Percentiles rank a stretch among this genome's conserved stretches.
These are phyloP conservation scores for Elongisporangium undulatum DNA, from an alignment of 352 stramenopile species.

Conservation along the genomic window DNA sequence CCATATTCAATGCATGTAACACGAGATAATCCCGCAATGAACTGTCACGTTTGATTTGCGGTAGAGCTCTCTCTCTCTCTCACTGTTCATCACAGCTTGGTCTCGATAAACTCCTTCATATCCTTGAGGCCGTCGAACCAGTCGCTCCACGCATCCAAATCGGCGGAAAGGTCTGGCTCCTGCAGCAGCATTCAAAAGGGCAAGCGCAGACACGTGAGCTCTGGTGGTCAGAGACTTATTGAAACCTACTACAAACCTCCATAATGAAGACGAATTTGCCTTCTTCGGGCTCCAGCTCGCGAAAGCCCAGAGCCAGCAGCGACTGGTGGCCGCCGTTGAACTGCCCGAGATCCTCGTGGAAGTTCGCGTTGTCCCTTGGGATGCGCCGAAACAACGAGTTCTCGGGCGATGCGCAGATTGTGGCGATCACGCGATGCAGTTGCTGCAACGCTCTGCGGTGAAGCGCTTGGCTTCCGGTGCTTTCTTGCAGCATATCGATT, in stretches of 20 bases:
- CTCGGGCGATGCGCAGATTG: slow-evolving; percentile 69
- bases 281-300: slow-evolving; percentile 45
- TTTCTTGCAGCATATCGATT: slow-evolving; percentile 36
- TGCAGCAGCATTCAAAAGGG: slow-evolving; percentile 13
- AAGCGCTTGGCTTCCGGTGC: slow-evolving; percentile 24
- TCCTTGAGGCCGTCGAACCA: slow-evolving; percentile 79
- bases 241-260: slow-evolving; percentile 27
- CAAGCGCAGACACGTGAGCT: background rate
- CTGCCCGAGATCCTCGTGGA: slow-evolving; percentile 62
- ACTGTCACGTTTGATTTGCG: background rate
- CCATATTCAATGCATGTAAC: slow-evolving; percentile 58
- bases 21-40: background rate
- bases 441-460: slow-evolving; percentile 41
- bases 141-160: slow-evolving; percentile 74
- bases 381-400: slow-evolving; percentile 70
- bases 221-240: background rate
- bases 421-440: slow-evolving; percentile 44
- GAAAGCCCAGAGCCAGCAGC: slow-evolving; percentile 70
- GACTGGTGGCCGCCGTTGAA: slow-evolving; percentile 54
- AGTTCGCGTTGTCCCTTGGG: slow-evolving; percentile 64
- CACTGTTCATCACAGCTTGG: slow-evolving; percentile 16
- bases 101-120: slow-evolving; percentile 45
- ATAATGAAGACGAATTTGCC: slow-evolving; percentile 51
- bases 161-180: slow-evolving; percentile 67
- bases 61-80: slow-evolving; percentile 1